Conservation (phyloP, 768 basidiomycete species). For the Podaxis sp. region DNA sequence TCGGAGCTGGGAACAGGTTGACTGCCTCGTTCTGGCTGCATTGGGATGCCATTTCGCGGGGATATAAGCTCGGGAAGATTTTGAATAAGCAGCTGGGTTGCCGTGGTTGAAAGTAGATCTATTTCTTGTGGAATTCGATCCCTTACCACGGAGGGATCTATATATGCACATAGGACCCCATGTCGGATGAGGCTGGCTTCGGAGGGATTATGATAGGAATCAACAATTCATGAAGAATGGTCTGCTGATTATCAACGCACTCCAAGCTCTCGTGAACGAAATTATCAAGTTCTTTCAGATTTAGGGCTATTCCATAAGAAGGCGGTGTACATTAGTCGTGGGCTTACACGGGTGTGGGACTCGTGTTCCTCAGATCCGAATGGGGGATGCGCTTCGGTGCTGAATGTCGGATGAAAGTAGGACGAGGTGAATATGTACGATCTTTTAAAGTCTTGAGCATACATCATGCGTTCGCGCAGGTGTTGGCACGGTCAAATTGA, state of each 20-base stretch:
- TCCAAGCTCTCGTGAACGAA: neutral
- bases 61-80: neutral
- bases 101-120: neutral
- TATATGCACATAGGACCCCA: neutral
- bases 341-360: neutral
- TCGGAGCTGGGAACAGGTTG: conserved; percentile 8
- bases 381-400: neutral
- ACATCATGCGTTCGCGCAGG: neutral
- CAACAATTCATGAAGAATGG: neutral
- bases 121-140: neutral
- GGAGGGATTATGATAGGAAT: neutral
- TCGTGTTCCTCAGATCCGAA: neutral
- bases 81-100: neutral
- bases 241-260: neutral
- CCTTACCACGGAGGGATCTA: neutral
- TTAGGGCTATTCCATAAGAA: neutral
- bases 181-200: neutral
- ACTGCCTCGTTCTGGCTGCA: neutral
- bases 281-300: neutral
- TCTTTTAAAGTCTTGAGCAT: neutral
- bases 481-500: neutral
- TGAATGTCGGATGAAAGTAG: neutral
- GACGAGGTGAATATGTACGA: neutral
- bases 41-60: neutral
- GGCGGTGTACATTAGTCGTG: neutral